Evolutionary conservation across 148 eudicot genomes (phyloP), one percentile per base, ranked within the genome.

Genomic region (Rhododendron kiyosumense): DNA sequence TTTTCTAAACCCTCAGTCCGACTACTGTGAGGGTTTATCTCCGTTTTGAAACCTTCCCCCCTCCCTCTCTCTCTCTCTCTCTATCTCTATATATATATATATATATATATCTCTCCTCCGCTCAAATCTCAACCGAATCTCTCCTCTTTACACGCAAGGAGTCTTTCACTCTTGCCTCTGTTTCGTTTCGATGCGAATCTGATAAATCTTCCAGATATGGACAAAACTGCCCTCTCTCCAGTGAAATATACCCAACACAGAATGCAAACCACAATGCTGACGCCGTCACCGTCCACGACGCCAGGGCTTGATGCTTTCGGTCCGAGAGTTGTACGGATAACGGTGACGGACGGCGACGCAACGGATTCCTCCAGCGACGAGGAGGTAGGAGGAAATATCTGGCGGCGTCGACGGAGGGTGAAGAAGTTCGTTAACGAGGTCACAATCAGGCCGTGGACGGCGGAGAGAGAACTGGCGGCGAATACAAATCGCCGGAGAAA

Each of bases 311-410:
- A 52, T 0, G 22, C 83, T 48, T 26, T 24, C 49, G 10, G 83
- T 3, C 88, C 95, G 0, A 92, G 87, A 78, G 67, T 89, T 8
- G 93, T 95, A 1, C 89, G 97, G 78, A 91, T 95, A 43, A 87
- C 94, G 11, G 93, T 91, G 52, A 93, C 94, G 2, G 98, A 95
- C 73, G 86, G 88, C 17, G 91, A 95, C 38, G 98, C 97, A 0
- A 95, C 97, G 22, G 98, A 95, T 79, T 92, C 95, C 1, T 96
- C 98, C 30, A 86, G 93, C 48, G 98, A 94, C 75, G 98, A 94
- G 30, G 91, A 87, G 5, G 86, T 67, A 0, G 83, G 79, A 1
- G 41, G 15, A 8, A 15, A 13, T 10, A 7, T 38, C 48, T 28
- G 15, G 3, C 38, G 24, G 11, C 41, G 74, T 22, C 90, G 90